These are phyloP conservation scores for Botryosphaeria dothidea DNA, from an alignment of 2,329 filamentous ascomycete species.

Conservation along the genomic window DNA sequence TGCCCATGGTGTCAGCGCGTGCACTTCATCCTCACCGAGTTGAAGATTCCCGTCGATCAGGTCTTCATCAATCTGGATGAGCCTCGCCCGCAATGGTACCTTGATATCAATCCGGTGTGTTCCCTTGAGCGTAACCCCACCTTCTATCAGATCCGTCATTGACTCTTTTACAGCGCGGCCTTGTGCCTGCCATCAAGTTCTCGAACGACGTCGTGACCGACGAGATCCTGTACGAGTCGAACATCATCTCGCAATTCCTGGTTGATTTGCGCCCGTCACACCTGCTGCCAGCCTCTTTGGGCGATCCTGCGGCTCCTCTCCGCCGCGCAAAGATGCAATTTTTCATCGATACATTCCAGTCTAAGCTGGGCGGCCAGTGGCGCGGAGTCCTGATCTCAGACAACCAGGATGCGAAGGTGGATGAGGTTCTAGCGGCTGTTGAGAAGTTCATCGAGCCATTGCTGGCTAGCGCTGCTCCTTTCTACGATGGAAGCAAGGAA, in stretches of 20 bases:
- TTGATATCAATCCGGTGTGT: constrained; percentile 69
- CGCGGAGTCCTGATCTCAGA: constrained; percentile 49
- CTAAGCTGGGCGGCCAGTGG: constrained; percentile 58
- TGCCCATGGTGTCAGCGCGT: constrained; percentile 78
- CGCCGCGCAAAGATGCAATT: constrained; percentile 67
- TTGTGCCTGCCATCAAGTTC: constrained; percentile 71
- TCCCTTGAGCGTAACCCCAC: too few species aligned
- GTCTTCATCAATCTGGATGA: constrained; percentile 70
- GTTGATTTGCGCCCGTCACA: constrained; percentile 70
- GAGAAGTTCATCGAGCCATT: constrained; percentile 74
- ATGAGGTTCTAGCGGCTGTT: constrained; percentile 57
- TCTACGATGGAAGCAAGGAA: constrained; percentile 48
- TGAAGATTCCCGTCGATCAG: constrained; percentile 66
- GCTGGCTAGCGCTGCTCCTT: constrained; percentile 48
- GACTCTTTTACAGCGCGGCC: constrained; percentile 57
- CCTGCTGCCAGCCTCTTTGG: constrained; percentile 59
- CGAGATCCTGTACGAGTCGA: constrained; percentile 72
- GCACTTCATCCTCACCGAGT: constrained; percentile 69
- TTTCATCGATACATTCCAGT: constrained; percentile 70
- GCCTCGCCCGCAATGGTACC: constrained; percentile 72
- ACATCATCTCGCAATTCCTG: constrained; percentile 70
- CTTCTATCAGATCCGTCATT: not conserved
- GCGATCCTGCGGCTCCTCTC: constrained; percentile 57
- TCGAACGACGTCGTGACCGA: constrained; percentile 48
- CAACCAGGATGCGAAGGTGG: constrained; percentile 46